Conservation (phyloP, 2,329 filamentous ascomycete genomes). For the Uncinocarpus reesii region DNA sequence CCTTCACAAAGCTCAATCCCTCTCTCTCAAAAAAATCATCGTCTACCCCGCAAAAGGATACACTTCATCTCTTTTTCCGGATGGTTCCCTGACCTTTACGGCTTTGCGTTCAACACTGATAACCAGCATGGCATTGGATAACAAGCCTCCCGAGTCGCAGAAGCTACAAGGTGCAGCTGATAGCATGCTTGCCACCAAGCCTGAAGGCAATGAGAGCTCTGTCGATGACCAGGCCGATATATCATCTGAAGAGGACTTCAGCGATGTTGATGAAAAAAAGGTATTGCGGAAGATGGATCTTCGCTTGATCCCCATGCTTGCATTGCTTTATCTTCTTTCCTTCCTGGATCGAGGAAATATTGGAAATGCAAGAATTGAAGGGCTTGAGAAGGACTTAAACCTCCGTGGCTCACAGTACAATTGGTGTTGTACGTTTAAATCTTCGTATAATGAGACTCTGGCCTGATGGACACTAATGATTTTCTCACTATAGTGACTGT, state of each 20-base stretch:
- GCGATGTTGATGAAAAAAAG: constrained; percentile 32
- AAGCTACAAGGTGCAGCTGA: not conserved
- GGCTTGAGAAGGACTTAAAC: constrained; percentile 18
- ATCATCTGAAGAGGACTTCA: constrained; percentile 20
- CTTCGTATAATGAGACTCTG: not conserved
- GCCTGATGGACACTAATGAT: not conserved
- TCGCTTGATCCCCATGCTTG: constrained; percentile 32
- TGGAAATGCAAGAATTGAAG: constrained; percentile 24
- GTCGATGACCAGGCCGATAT: not conserved
- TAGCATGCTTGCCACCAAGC: not conserved
- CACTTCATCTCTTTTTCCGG: not conserved
- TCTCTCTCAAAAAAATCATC: not conserved
- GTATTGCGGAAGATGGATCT: constrained; percentile 35
- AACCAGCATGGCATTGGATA: not conserved
- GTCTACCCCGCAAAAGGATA: not conserved
- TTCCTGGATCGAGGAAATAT: constrained; percentile 26
- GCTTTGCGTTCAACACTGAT: too few relatives aligned
- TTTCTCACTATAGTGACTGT: constrained; percentile 20
- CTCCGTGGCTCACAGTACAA: constrained; percentile 23
- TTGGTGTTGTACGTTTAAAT: constrained; percentile 18
- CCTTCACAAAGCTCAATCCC: not conserved
- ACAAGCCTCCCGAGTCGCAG: not conserved
- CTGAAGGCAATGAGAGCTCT: not conserved
- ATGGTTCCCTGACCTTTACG: too few relatives aligned
- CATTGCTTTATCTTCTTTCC: constrained; percentile 30